These are phyloP conservation scores for Avena atlantica DNA, from an alignment of 176 grass and related monocot genomes.

Conservation along the genomic window DNA sequence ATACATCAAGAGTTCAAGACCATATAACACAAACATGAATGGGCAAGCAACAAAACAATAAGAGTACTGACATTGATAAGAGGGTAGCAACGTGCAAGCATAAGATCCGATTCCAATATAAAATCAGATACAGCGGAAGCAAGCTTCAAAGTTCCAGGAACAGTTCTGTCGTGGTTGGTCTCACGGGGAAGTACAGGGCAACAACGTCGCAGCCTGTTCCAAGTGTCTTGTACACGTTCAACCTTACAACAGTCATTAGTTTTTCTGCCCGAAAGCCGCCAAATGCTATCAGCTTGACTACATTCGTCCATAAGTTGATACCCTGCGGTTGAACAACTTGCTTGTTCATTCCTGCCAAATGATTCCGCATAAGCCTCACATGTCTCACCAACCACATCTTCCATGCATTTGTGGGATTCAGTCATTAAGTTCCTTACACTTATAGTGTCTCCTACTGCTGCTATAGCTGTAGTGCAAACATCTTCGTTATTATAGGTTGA, in stretches of 20 bases:
- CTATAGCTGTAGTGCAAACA: slow-evolving; percentile 6
- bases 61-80: slow-evolving; percentile 62
- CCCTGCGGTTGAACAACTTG: slow-evolving; percentile 56
- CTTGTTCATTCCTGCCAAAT: slow-evolving; percentile 46
- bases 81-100: slow-evolving; percentile 62
- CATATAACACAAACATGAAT: slow-evolving; percentile 33
- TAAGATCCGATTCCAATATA: slow-evolving; percentile 80
- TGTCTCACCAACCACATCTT: slow-evolving; percentile 53
- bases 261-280: slow-evolving; percentile 51
- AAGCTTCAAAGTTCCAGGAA: slow-evolving; percentile 63
- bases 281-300: slow-evolving; percentile 69
- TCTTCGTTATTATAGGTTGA: slow-evolving; percentile 25
- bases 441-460: slow-evolving; percentile 38
- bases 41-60: slow-evolving; percentile 18
- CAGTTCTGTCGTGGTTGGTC: slow-evolving; percentile 51
- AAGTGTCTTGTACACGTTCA: slow-evolving; percentile 72
- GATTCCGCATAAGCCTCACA: slow-evolving; percentile 59
- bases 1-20: slow-evolving; percentile 35
- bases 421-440: slow-evolving; percentile 30
- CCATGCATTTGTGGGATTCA: slow-evolving; percentile 39
- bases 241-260: slow-evolving; percentile 48
- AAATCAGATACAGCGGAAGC: slow-evolving; percentile 65
- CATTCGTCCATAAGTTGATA: slow-evolving; percentile 91
- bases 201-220: slow-evolving; percentile 66
- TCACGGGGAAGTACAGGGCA: slow-evolving; percentile 55